Evolutionary conservation across 441 rosid genomes (phyloP).

Genomic region (Heliophila coronopifolia): DNA sequence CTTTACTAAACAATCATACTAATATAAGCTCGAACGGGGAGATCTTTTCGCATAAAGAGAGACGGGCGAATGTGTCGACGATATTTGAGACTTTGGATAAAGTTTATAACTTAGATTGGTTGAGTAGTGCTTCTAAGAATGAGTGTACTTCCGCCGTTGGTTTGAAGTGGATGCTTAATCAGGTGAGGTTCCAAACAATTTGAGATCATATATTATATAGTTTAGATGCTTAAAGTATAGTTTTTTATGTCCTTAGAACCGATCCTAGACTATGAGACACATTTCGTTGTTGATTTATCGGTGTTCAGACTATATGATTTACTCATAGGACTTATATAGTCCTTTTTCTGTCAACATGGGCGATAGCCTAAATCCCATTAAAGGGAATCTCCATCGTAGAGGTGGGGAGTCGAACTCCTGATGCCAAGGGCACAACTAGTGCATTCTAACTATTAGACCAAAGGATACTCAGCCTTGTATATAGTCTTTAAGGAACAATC

Average conservation of each 20-base stretch:
- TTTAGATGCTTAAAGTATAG: not conserved
- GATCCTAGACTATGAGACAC: not conserved
- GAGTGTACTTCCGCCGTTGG: constrained; percentile 96
- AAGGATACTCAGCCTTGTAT: too few relatives aligned
- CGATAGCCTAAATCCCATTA: too few relatives aligned
- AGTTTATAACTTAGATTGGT: constrained; percentile 80
- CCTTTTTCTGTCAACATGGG: too few relatives aligned
- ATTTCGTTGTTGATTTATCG: not conserved
- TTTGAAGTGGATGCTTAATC: constrained; percentile 98
- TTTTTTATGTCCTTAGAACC: not conserved
- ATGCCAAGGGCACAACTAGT: too few relatives aligned
- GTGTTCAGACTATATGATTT: not conserved
- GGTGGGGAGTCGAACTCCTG: too few relatives aligned
- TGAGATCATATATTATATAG: not conserved
- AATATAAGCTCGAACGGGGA: constrained; percentile 96
- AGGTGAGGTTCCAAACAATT: constrained; percentile 41
- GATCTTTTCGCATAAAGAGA: constrained; percentile 74
- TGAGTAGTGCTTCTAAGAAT: constrained; percentile 87
- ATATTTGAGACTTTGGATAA: constrained; percentile 75
- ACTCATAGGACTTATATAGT: too few relatives aligned
- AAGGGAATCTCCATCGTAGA: too few relatives aligned
- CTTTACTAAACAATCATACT: constrained; percentile 79
- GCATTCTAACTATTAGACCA: too few relatives aligned
- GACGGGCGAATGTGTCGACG: constrained; percentile 67
- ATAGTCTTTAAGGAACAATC: too few relatives aligned